These are phyloP conservation scores for Amanita rubescens DNA, from an alignment of 768 basidiomycete genomes.

Conservation along the genomic window DNA sequence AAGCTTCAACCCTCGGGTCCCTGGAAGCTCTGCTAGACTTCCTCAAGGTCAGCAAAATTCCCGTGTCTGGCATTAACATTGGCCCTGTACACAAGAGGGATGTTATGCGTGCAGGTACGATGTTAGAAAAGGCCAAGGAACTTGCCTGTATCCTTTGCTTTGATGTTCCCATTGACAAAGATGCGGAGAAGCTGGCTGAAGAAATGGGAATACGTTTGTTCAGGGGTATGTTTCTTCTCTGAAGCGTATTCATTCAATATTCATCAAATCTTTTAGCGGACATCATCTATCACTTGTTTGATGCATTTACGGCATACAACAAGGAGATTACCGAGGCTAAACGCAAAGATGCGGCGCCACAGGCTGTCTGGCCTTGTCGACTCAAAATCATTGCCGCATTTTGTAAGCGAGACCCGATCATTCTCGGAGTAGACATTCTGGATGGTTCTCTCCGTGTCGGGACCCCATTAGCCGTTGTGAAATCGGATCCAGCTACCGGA, in stretches of 20 bases:
- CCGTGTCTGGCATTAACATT: slow-evolving; percentile 95
- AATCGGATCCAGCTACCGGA: slow-evolving; percentile 77
- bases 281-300: slow-evolving; percentile 98
- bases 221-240: slow-evolving; percentile 53
- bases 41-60: slow-evolving; percentile 91
- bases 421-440: slow-evolving; percentile 92
- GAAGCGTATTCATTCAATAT: background rate
- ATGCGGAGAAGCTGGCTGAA: slow-evolving; percentile 85
- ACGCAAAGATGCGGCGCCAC: slow-evolving; percentile 83
- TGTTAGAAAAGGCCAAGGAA: slow-evolving; percentile 95
- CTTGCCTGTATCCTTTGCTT: slow-evolving; percentile 94
- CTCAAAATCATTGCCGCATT: slow-evolving; percentile 92
- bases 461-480: slow-evolving; percentile 93
- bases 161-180: slow-evolving; percentile 91
- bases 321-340: slow-evolving; percentile 89
- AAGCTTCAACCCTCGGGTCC: slow-evolving; percentile 94
- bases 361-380: slow-evolving; percentile 95
- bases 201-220: slow-evolving; percentile 93
- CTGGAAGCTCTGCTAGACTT: slow-evolving; percentile 96
- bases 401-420: slow-evolving; percentile 95
- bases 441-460: slow-evolving; percentile 89
- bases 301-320: slow-evolving; percentile 93
- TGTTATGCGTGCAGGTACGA: slow-evolving; percentile 84
- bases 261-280: slow-evolving; percentile 53
- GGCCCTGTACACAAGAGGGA: slow-evolving; percentile 96